phyloP scores from a whole-genome alignment of 192 early-diverging fungal species.

The Gaertneriomyces semiglobifer region DNA sequence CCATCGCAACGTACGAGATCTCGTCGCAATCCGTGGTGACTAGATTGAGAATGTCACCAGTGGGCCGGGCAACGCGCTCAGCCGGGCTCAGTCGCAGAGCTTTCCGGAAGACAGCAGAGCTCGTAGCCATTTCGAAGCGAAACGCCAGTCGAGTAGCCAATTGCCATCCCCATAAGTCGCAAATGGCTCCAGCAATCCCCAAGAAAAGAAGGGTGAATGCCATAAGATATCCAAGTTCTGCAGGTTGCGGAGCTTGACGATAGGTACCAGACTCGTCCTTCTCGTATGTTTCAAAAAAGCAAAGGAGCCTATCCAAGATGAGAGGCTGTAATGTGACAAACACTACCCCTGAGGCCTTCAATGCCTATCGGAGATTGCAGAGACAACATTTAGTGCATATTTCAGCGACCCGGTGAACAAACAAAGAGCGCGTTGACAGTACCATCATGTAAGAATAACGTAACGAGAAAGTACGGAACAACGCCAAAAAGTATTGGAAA shows the following conservation, averaged over 20 bases:
- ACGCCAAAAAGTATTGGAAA: no score
- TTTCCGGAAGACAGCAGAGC: slow-evolving; percentile 15
- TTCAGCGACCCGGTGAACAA: no score
- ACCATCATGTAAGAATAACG: no score
- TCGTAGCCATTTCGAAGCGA: slow-evolving; percentile 18
- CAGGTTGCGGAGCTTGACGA: not conserved
- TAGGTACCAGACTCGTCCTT: not conserved
- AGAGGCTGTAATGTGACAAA: slow-evolving; percentile 12
- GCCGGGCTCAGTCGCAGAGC: slow-evolving; percentile 2
- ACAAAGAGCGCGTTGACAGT: no score
- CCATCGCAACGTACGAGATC: slow-evolving; percentile 17
- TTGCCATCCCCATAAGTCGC: slow-evolving; percentile 16
- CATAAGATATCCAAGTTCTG: slow-evolving; percentile 14
- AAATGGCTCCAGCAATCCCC: slow-evolving; percentile 3
- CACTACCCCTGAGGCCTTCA: not conserved
- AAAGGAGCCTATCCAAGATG: slow-evolving; percentile 5
- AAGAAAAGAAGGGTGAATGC: slow-evolving; percentile 11
- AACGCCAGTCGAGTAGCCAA: slow-evolving; percentile 11
- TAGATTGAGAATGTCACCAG: slow-evolving; percentile 21
- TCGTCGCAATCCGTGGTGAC: slow-evolving; percentile 18
- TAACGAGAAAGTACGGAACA: no score
- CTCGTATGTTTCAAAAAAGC: slow-evolving; percentile 2
- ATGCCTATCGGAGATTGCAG: no score
- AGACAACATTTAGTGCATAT: no score
- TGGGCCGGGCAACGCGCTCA: slow-evolving; percentile 4